Conservation (phyloP, 768 basidiomycete genomes). For the Lyophyllum semitale region DNA sequence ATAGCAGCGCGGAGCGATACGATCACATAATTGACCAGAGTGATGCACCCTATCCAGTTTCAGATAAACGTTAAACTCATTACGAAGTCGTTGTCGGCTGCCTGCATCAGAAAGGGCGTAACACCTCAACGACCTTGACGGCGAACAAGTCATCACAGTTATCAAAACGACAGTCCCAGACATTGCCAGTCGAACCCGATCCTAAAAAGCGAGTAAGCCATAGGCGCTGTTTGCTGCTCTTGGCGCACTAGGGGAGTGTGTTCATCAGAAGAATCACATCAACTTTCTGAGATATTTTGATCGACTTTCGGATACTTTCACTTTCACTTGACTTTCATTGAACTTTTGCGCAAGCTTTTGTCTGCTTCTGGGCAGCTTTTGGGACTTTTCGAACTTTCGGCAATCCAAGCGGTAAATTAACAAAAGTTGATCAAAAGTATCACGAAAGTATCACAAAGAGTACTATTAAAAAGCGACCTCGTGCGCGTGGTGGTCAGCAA, state of each 20-base stretch:
- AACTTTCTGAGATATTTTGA: too few relatives aligned
- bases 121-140: constrained; percentile 17
- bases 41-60: constrained; percentile 17
- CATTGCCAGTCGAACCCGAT: constrained; percentile 22
- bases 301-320: too few relatives aligned
- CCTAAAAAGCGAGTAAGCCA: constrained; percentile 20
- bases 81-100: constrained; percentile 17
- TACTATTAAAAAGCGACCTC: not conserved
- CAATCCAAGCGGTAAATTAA: too few relatives aligned
- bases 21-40: constrained; percentile 16
- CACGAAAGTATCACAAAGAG: too few relatives aligned
- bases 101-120: constrained; percentile 15
- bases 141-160: constrained; percentile 13
- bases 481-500: not conserved
- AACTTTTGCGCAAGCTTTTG: too few relatives aligned
- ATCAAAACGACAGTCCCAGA: constrained; percentile 23
- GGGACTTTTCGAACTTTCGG: too few relatives aligned
- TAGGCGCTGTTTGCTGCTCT: constrained; percentile 15
- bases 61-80: constrained; percentile 21
- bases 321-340: too few relatives aligned
- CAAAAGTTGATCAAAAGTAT: too few relatives aligned
- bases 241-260: constrained; percentile 15
- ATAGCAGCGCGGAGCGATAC: constrained; percentile 21
- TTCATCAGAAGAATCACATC: too few relatives aligned
- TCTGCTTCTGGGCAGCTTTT: too few relatives aligned